Base-by-base conservation (phyloP, 2,329 filamentous ascomycete genomes). In the Fusarium gaditjirri region DNA sequence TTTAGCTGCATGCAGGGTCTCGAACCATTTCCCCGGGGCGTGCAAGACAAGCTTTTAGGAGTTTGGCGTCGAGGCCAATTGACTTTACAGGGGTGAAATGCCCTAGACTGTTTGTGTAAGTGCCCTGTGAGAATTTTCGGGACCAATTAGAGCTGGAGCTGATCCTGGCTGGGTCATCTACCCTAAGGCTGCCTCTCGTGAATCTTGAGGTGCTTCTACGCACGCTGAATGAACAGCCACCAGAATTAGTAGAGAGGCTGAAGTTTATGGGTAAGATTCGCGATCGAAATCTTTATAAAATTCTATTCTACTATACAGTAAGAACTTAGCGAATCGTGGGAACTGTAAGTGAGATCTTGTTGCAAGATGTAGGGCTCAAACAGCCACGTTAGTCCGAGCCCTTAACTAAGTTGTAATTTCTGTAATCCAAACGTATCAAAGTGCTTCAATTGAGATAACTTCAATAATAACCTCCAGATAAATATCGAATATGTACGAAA, bases 181-280 rank as follows among this genome's bases (percentile, higher is more conserved):
- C 50, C 50, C 50, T 54, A 42, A 54, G 14, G 50, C 21, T 54
- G 14, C 36, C 25, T 42, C 50, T 29, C 8, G 21, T 31, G 36
- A 41, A 17, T 6, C 17, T 27, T 17, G 23, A 5, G 49, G 8
- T 4, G 31, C 19, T 21, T 53, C 23, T 53, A 39, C 12, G 19
- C 19, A 39, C 12, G 19, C 19, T 9, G n/a, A 21, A 27, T n/a
- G 13, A 38, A 13, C 33, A 6, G 50, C 23, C 6, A 2, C 23
- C 12, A 3, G 8, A 7, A 3, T 53, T 17, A 25, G 12, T 4
- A 53, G 9, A 21, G 8, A 27, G 4, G 19, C 3, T 17, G 12
- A 16, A 17, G 27, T 3, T 17, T n/a, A 19, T 14, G 2, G 3
- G 3, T 0, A 10, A 0, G 16, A 21, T n/a, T 29, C 4, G 5